Base-by-base conservation (phyloP, 352 stramenopile genomes). In the Phytophthora citrophthora region DNA sequence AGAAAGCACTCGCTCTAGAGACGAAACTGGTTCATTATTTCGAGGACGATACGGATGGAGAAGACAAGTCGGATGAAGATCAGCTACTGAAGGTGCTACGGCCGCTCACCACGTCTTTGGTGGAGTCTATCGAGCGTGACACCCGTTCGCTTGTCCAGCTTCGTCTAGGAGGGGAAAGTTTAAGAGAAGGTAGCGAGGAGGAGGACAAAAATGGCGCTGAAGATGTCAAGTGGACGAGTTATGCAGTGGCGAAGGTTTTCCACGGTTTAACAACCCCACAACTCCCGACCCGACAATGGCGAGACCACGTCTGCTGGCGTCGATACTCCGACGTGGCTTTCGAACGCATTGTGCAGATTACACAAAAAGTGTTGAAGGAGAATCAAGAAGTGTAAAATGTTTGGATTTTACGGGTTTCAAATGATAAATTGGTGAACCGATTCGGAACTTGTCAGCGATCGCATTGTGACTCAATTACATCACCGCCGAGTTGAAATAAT, bases 191-290 rank as follows among this genome's bases (percentile, higher is more conserved):
- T 5, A 63, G 31, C 7, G 67, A 76, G 5, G 61, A 67, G 32
- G 46, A 64, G 15, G 29, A 68, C 31, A 68, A 70, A n/a, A 60
- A 16, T 12, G 52, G 63, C 1, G 49, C 57, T 6, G 50, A 68
- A 29, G 48, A 58, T 13, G 61, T 54, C 11, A 63, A 59, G 20
- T 94, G 82, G 82, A 85, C 86, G 43, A 74, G 74, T 54, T 82
- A 87, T 62, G 85, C 68, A n/a, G 80, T 94, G 43, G 84, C 85
- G 1, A 86, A 88, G 32, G 71, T 95, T 29, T 90, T 94, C 54
- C 87, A 95, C 40, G 87, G 87, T 5, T 67, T 95, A 24, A 70
- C 77, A 38, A 90, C 76, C 23, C 85, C 85, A 26, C 80, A 74
- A 39, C 90, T 92, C 48, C 75, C 82, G 11, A 70, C 72, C 0